Evolutionary conservation across 805 yeast genomes (phyloP), one percentile per base, ranked within the genome.

Genomic region (Candida taoyuanica): DNA sequence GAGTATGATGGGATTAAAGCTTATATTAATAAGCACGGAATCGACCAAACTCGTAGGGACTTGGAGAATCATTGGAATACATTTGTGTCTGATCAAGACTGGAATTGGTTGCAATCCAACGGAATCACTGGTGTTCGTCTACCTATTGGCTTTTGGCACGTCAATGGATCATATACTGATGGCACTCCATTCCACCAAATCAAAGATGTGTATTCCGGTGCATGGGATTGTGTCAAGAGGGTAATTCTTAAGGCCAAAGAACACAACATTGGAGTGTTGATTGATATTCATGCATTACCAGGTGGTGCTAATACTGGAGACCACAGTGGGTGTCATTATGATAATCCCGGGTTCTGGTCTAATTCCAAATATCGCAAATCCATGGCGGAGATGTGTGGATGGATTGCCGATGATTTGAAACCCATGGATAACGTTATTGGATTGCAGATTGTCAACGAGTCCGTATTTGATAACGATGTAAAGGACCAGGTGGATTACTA

Each of bases 91-190:
- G 85, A 78, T 39, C 71, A 71, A 7, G 97, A 91, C 56, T 89
- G 96, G 95, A 53, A 71, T 16, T 87, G 87, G 85, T 60, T 91
- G 20, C 59, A 65, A 31, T 63, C 68, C 16, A 71, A 69, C 37
- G 85, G 86, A 7, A 85, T 85, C n/a, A 86, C 85, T 17, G 74
- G 88, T 2, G 70, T 91, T 5, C 71, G 98, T 52, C 70, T 91
- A 1, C 98, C 98, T 7, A 63, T 91, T 47, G 98, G 98, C 0
- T 91, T 85, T 60, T 91, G 96, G 96, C 79, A 75, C 40, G 75
- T 88, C 36, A 79, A 81, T 16, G 86, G 89, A 1, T 47, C 50
- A 14, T 82, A 68, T 55, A 63, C 77, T 29, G 59, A 62, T 16
- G 75, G 71, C 4, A 81, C 95, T 3, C 79, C 81, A 15, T 91